These are phyloP conservation scores for Fragilariopsis cylindrus DNA, from an alignment of 108 stramenopile genomes.

Conservation along the genomic window DNA sequence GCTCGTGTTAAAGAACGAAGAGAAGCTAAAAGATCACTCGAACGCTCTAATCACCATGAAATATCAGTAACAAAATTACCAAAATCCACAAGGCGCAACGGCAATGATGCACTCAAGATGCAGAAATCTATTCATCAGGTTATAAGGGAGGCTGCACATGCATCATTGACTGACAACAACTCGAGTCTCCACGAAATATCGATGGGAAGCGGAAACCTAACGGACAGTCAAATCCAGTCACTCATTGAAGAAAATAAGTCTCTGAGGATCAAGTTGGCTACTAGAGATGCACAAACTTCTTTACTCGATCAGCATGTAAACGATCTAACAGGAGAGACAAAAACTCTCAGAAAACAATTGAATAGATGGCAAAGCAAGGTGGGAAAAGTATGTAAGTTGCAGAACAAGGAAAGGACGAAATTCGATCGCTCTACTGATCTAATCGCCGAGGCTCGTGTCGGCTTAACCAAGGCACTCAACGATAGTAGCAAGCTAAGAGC, in stretches of 20 bases:
- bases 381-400: constrained; percentile 5
- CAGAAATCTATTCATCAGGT: neutral
- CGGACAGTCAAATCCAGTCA: neutral
- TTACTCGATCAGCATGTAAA: constrained; percentile 20
- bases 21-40: neutral
- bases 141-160: neutral
- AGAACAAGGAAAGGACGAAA: constrained; percentile 23
- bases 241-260: neutral
- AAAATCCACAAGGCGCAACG: neutral
- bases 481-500: constrained; percentile 19
- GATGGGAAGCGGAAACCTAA: no score
- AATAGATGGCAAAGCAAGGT: constrained; percentile 17
- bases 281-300: constrained; percentile 6
- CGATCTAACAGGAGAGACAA: constrained; percentile 21
- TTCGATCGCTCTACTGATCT: constrained; percentile 28
- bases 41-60: neutral
- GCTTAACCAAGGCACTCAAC: constrained; percentile 27
- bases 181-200: no score
- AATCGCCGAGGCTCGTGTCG: constrained; percentile 25
- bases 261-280: constrained; percentile 7
- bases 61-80: neutral
- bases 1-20: constrained; percentile 7
- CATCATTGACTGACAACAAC: neutral
- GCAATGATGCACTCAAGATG: neutral
- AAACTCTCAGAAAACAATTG: constrained; percentile 19